A percentile compares a stretch with the other conserved stretches of the same genome.
phyloP scores from a whole-genome alignment of 2,329 filamentous ascomycete species.

The Fusarium veterinarium region DNA sequence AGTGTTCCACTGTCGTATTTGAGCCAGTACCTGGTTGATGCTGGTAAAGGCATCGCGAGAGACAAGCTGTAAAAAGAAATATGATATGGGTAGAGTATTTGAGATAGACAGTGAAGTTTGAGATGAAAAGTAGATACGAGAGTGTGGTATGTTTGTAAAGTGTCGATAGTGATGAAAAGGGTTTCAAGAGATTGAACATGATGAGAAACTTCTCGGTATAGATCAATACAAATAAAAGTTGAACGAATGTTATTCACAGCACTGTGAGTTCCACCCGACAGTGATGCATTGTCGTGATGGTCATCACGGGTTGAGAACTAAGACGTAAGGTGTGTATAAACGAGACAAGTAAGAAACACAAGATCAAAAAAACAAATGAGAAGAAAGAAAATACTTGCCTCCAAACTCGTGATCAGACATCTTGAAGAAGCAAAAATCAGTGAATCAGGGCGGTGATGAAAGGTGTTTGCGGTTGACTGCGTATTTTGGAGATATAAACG shows the following conservation, averaged over 20 bases:
- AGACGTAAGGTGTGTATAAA: constrained; percentile 7
- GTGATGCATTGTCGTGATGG: constrained; percentile 28
- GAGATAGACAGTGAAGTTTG: background rate
- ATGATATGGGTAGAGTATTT: background rate
- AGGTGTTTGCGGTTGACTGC: constrained; percentile 16
- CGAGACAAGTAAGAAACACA: background rate
- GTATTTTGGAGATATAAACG: background rate
- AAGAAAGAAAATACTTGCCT: constrained; percentile 58
- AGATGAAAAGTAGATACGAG: constrained; percentile 23
- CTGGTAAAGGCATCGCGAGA: constrained; percentile 29
- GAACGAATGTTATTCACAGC: background rate
- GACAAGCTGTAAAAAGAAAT: background rate
- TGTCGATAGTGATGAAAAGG: constrained; percentile 10
- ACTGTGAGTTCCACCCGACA: background rate
- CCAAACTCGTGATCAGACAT: constrained; percentile 77
- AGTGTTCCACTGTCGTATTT: constrained; percentile 35
- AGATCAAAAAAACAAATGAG: constrained; percentile 11
- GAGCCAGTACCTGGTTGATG: constrained; percentile 47
- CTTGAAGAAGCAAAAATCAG: constrained; percentile 26
- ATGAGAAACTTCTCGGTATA: background rate
- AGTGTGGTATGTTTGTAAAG: background rate
- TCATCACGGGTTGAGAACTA: constrained; percentile 4
- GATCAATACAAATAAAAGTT: constrained; percentile 7
- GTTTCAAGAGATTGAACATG: background rate
- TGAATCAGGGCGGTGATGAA: constrained; percentile 3